phyloP scores from a whole-genome alignment of 345 rosid genomes.

The Eucalyptus curtisii region DNA sequence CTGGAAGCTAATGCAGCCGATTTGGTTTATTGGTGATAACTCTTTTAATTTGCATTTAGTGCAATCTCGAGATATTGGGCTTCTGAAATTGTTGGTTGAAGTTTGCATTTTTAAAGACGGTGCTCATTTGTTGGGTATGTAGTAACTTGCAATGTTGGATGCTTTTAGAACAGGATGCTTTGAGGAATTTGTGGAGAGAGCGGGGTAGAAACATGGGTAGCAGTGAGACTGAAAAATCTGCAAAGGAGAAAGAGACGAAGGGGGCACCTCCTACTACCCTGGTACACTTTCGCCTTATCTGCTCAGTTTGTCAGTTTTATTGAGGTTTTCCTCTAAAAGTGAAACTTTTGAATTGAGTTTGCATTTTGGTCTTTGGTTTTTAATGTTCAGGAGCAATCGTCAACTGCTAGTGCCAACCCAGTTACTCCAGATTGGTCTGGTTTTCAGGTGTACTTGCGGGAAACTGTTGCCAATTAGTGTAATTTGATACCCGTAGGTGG shows the following conservation, averaged over 20 bases:
- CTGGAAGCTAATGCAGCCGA: neutral
- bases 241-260: conserved; percentile 36
- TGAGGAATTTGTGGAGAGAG: neutral
- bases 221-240: conserved; percentile 51
- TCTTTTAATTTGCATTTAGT: neutral
- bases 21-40: neutral
- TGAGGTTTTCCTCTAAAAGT: neutral
- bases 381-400: conserved; percentile 51
- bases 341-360: neutral
- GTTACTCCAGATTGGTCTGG: conserved; percentile 94
- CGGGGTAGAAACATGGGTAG: conserved; percentile 42
- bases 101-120: neutral
- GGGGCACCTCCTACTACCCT: conserved; percentile 40
- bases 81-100: neutral
- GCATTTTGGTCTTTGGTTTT: neutral
- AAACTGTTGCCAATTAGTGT: neutral
- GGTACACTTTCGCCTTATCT: conserved; percentile 23
- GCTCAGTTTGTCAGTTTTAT: neutral
- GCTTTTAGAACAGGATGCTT: neutral
- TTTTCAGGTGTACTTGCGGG: conserved; percentile 57
- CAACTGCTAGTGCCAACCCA: conserved; percentile 36
- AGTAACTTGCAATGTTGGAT: neutral
- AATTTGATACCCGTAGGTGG: neutral
- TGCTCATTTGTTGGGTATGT: neutral
- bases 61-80: neutral